Evolutionary conservation across 2,329 filamentous ascomycete species (phyloP).

Genomic region (Sphaerulina vaccinii): DNA sequence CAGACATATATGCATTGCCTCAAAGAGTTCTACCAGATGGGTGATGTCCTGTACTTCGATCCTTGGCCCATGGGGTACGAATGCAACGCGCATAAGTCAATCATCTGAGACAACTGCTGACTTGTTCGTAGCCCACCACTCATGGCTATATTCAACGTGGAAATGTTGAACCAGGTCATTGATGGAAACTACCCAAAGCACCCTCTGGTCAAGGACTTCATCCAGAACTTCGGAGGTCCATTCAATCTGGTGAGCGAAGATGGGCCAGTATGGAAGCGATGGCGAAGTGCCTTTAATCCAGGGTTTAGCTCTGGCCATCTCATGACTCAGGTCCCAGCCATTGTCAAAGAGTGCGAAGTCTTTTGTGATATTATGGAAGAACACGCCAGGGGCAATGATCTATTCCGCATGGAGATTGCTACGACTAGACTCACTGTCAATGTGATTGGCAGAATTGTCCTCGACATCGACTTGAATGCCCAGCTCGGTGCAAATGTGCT

Average conservation of each 20-base stretch:
- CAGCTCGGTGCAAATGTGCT: conserved; percentile 39
- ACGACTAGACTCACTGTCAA: conserved; percentile 44
- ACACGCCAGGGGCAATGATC: conserved; percentile 37
- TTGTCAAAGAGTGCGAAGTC: conserved; percentile 38
- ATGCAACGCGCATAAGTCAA: too few species aligned
- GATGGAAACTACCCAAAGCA: conserved; percentile 39
- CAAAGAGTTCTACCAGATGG: conserved; percentile 39
- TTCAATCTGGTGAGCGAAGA: conserved; percentile 40
- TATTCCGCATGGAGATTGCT: conserved; percentile 44
- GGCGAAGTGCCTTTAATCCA: conserved; percentile 46
- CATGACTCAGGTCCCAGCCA: conserved; percentile 40
- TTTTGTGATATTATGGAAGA: conserved; percentile 39
- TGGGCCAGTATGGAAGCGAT: conserved; percentile 45
- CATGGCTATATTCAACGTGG: conserved; percentile 41
- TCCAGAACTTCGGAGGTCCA: conserved; percentile 40
- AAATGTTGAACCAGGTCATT: conserved; percentile 42
- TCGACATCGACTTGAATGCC: conserved; percentile 41
- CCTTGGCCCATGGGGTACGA: conserved; percentile 46
- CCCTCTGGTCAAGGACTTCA: conserved; percentile 30
- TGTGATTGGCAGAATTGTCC: conserved; percentile 44
- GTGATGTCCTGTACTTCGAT: conserved; percentile 46
- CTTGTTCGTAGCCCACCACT: too few species aligned
- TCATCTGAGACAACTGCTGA: too few species aligned
- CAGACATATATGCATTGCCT: conserved; percentile 40
- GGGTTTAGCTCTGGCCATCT: conserved; percentile 42